phyloP scores from a whole-genome alignment of 768 basidiomycete genomes.

The Pisolithus marmoratus region DNA sequence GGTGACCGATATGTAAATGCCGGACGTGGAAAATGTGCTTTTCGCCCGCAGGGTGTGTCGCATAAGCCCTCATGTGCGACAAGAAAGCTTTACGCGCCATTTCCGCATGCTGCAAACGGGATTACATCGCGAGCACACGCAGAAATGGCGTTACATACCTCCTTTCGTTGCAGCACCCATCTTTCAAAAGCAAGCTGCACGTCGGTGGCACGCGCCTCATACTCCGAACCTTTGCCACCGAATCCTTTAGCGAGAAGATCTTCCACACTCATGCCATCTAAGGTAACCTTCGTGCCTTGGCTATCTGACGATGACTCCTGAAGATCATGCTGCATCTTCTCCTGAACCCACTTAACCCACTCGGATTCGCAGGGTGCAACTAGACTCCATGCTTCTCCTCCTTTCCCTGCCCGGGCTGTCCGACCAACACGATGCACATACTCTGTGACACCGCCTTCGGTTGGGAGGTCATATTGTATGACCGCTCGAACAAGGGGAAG shows the following conservation, averaged over 20 bases:
- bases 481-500: conserved; percentile 91
- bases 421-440: conserved; percentile 97
- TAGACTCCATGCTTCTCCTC: conserved; percentile 94
- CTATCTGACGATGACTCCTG: conserved; percentile 16
- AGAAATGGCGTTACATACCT: conserved; percentile 42
- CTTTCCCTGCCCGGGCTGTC: conserved; percentile 92
- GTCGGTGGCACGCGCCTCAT: conserved; percentile 87
- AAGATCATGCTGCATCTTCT: conserved; percentile 62
- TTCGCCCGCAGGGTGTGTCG: conserved; percentile 92
- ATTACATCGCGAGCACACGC: conserved; percentile 5
- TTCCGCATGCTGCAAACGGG: conserved; percentile 55
- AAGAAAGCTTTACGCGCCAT: conserved; percentile 81
- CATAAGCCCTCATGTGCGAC: conserved; percentile 93
- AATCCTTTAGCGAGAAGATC: conserved; percentile 74
- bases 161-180: conserved; percentile 75
- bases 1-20: conserved; percentile 89
- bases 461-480: conserved; percentile 94
- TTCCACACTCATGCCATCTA: conserved; percentile 63
- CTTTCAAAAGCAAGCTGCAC: conserved; percentile 93
- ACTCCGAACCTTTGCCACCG: conserved; percentile 76
- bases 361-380: conserved; percentile 79
- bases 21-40: conserved; percentile 97
- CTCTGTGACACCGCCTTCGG: conserved; percentile 93
- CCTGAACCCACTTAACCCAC: conserved; percentile 90
- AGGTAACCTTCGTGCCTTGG: conserved; percentile 37